phyloP scores from a whole-genome alignment of 2,329 filamentous ascomycete genomes.

The Trichophyton rubrum region DNA sequence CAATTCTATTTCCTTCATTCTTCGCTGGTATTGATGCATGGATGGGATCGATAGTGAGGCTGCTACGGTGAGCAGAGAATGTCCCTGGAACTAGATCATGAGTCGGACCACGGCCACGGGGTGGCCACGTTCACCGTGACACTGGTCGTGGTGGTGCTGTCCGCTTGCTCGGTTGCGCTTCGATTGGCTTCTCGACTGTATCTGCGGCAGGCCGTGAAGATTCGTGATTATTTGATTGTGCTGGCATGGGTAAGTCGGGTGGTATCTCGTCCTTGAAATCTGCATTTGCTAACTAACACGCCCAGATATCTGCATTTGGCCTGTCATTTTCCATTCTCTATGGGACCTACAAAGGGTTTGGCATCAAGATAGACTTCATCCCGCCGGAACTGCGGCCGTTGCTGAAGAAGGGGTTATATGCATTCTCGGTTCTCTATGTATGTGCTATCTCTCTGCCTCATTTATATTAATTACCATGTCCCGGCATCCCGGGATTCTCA shows the following conservation, averaged over 20 bases:
- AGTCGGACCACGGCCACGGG: slow-evolving; percentile 3
- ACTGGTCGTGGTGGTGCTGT: slow-evolving; percentile 45
- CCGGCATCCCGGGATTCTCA: not conserved
- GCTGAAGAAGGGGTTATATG: slow-evolving; percentile 40
- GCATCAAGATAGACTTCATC: slow-evolving; percentile 31
- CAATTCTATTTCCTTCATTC: not conserved
- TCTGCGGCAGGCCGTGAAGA: slow-evolving; percentile 58
- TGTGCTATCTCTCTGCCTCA: not conserved
- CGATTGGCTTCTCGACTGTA: slow-evolving; percentile 60
- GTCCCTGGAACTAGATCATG: not conserved
- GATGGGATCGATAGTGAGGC: not conserved
- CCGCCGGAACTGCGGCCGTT: slow-evolving; percentile 17
- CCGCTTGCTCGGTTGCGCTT: slow-evolving; percentile 61
- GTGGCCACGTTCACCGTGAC: slow-evolving; percentile 32
- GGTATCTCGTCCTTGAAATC: not conserved
- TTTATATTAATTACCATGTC: not conserved
- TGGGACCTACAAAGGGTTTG: slow-evolving; percentile 32
- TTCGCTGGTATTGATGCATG: not conserved
- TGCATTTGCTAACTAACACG: not conserved
- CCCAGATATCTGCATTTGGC: not conserved
- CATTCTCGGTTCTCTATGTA: slow-evolving; percentile 15
- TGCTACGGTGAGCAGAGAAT: not conserved
- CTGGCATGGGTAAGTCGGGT: slow-evolving; percentile 52
- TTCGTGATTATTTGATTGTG: slow-evolving; percentile 73
- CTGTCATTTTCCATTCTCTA: slow-evolving; percentile 36